Base-by-base conservation (phyloP, 108 stramenopile species). In the Pseudonitzschia multiseries region DNA sequence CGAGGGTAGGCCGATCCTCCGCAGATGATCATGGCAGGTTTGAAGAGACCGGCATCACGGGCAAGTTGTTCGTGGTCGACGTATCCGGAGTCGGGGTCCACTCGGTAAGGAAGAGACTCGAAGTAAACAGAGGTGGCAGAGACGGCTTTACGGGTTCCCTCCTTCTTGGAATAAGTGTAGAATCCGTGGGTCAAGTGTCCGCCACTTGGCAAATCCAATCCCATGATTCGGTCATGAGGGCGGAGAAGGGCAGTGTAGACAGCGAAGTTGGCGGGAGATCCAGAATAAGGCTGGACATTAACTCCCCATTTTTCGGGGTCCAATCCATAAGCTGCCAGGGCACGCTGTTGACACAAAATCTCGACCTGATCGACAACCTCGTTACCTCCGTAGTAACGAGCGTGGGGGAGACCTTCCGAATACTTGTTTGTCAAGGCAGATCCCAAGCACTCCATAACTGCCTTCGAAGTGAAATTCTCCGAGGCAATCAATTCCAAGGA, bases 221-320 rank as follows among this genome's bases (percentile, higher is more conserved):
- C 99, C 99, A 99, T 99, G 92, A 99, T 99, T 70, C 99, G 98
- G 77, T 99, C 99, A 79, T 99, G 99, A 33, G 99, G 99, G 50
- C 81, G 73, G 32, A 99, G 84, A 27, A 99, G 81, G 42, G 86
- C 99, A 26, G 99, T 99, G 90, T 98, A 99, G 46, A 98, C 99
- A 32, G 97, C 98, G 75, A 99, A 99, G 94, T 99, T 99, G 81
- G 99, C 99, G 29, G 99, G 99, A 12, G 96, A 96, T 60, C 99
- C 98, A 57, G 93, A 95, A 86, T 90, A 94, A n/a, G 93, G 91
- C 56, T 93, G 92, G 59, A 99, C 99, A 72, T 99, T 99, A 65
- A 99, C 97, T 29, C 99, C 99, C 99, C 99, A 99, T 86, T 97
- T 81, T 51, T 94, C 92, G 14, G 97, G 86, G 73, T 98, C 82